Conservation (phyloP, 495 filamentous ascomycete genomes). For the Talaromyces thailandensis region DNA sequence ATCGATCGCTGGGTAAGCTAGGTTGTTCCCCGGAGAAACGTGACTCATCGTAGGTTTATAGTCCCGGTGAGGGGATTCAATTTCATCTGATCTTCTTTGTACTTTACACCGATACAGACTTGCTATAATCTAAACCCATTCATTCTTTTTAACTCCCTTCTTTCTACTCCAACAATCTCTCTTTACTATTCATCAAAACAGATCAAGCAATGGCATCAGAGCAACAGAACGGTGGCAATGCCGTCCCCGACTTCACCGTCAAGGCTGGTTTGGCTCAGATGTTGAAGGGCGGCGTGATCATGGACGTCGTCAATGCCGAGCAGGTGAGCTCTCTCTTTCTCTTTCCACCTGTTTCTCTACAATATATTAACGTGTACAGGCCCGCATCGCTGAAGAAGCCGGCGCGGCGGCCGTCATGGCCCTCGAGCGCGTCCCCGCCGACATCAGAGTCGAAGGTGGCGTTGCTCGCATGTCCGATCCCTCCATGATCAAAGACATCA, state of each 20-base stretch:
- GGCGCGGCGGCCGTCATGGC: conserved; percentile 97
- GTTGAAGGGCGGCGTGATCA: conserved; percentile 98
- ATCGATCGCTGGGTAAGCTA: not conserved
- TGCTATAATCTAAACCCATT: not conserved
- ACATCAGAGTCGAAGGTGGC: conserved; percentile 87
- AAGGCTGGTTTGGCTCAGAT: conserved; percentile 94
- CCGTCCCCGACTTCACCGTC: conserved; percentile 51
- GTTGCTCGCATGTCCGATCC: conserved; percentile 98
- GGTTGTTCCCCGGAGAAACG: not conserved
- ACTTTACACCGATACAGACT: not conserved
- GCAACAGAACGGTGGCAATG: conserved; percentile 14
- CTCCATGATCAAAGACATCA: conserved; percentile 90
- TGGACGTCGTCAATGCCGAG: conserved; percentile 93
- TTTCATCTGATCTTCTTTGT: not conserved
- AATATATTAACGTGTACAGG: conserved; percentile 29
- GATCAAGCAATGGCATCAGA: conserved; percentile 24
- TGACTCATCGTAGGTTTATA: not conserved
- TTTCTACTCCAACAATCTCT: not conserved
- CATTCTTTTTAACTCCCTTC: not conserved
- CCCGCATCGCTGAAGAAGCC: conserved; percentile 94
- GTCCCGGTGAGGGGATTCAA: not conserved
- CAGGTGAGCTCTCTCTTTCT: conserved; percentile 48
- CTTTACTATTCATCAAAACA: not conserved
- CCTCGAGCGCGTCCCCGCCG: conserved; percentile 92
- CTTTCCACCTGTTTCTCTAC: not conserved